Conservation (phyloP, 257 asterid genomes). For the Lycium barbarum region DNA sequence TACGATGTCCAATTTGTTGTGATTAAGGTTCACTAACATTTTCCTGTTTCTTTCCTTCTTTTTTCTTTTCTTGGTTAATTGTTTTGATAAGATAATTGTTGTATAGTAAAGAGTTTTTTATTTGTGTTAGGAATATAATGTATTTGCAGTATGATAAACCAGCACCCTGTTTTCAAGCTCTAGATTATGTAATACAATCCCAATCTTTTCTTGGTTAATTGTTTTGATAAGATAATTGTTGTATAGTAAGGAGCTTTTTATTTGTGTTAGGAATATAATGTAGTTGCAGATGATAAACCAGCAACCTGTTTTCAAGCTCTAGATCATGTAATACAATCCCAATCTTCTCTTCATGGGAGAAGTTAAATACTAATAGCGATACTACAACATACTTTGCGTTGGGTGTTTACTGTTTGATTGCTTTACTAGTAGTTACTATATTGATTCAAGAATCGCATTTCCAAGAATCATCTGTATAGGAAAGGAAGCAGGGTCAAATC, state of each 20-base stretch:
- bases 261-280: not conserved
- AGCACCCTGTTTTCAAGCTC: not conserved
- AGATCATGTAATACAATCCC: not conserved
- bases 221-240: not conserved
- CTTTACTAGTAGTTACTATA: not conserved
- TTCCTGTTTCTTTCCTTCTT: not conserved
- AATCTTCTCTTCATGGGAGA: not conserved
- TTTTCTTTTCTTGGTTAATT: not conserved
- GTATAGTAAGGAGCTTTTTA: not conserved
- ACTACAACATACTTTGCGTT: not conserved
- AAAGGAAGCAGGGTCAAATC: not conserved
- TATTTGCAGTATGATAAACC: not conserved
- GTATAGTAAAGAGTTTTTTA: not conserved
- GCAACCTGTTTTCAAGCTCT: not conserved
- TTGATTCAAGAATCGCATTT: not conserved
- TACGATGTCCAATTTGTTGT: conserved; percentile 69
- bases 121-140: not conserved
- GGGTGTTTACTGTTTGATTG: not conserved
- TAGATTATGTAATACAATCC: not conserved
- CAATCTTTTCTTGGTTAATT: not conserved
- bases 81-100: not conserved
- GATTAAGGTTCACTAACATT: conserved; percentile 32
- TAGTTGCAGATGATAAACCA: conserved; percentile 3
- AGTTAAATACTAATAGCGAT: not conserved
- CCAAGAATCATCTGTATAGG: not conserved